phyloP scores from a whole-genome alignment of 148 eudicot species.

The Polygonum maritimum region DNA sequence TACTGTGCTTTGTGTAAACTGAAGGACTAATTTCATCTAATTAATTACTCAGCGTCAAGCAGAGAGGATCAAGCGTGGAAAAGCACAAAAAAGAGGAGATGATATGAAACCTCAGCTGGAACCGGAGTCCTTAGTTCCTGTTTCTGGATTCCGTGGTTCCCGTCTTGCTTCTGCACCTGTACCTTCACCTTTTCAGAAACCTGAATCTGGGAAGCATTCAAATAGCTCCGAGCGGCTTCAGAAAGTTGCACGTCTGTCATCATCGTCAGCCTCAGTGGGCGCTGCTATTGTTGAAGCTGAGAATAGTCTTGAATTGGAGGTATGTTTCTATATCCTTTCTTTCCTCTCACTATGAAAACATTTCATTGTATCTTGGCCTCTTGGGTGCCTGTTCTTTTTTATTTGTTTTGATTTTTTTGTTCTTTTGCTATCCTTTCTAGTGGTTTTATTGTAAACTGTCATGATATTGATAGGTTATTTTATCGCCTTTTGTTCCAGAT shows the following conservation, averaged over 20 bases:
- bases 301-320: slow-evolving; percentile 59
- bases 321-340: slow-evolving; percentile 22
- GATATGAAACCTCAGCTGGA: slow-evolving; percentile 57
- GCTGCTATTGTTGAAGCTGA: slow-evolving; percentile 95
- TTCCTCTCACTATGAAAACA: neutral
- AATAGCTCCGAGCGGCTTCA: slow-evolving; percentile 23
- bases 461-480: slow-evolving; percentile 1
- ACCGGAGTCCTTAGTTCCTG: slow-evolving; percentile 78
- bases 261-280: slow-evolving; percentile 63
- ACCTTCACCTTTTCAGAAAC: slow-evolving; percentile 64
- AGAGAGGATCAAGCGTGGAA: slow-evolving; percentile 73
- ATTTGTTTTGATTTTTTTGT: neutral
- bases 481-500: slow-evolving; percentile 28
- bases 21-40: neutral
- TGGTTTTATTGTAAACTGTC: neutral
- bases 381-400: neutral
- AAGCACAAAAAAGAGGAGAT: slow-evolving; percentile 73
- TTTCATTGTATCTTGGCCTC: neutral
- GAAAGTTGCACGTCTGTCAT: slow-evolving; percentile 51
- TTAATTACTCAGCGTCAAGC: slow-evolving; percentile 56
- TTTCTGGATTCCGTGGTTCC: slow-evolving; percentile 81
- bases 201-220: slow-evolving; percentile 20
- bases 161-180: slow-evolving; percentile 90
- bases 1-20: neutral
- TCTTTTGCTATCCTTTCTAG: neutral